Base-by-base conservation (phyloP, 306 rosid genomes). In the Senna tora region DNA sequence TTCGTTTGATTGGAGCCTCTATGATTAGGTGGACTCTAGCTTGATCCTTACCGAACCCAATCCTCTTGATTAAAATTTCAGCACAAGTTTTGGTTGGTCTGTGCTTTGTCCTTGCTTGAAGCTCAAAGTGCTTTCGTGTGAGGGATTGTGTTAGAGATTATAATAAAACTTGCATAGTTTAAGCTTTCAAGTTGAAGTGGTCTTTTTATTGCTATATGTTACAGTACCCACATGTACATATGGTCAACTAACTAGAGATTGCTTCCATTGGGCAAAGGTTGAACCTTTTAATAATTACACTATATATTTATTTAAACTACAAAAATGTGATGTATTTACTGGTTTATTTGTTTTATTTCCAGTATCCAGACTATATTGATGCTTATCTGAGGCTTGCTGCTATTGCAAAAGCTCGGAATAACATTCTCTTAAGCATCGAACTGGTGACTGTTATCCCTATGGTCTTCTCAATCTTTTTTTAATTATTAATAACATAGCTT, bases 331-430 rank as follows among this genome's bases (percentile, higher is more conserved):
- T 77, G 56, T 75, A 47, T 16, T 59, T 8, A 17, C 20, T 58
- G 19, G n/a, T 55, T 74, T 68, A 65, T 63, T 43, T 71, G 17
- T 58, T 9, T 63, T 30, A 28, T 68, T 42, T 79, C 71, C 97
- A 95, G 99, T 91, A 82, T 75, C 96, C 97, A 65, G 97, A 91
- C 73, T 95, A 95, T 76, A 68, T 91, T 42, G 99, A 95, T 81
- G 95, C 96, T 15, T 85, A 88, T 83, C 81, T 95, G 88, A 85
- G 99, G 80, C 92, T 95, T 57, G 96, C 96, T 79, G 83, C 96
- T 72, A 90, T 95, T 83, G 96, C 99, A 39, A 95, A 89, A 80
- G 88, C 96, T 78, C 92, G 93, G 80, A 94, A 88, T 79, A 89
- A 89, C 84, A 79, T 91, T 75, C 87, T 85, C 71, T 55, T 91